A percentile compares a stretch with the other conserved stretches of the same genome.
Conservation (phyloP, 331 rosid species). For the Dryas integrifolia region DNA sequence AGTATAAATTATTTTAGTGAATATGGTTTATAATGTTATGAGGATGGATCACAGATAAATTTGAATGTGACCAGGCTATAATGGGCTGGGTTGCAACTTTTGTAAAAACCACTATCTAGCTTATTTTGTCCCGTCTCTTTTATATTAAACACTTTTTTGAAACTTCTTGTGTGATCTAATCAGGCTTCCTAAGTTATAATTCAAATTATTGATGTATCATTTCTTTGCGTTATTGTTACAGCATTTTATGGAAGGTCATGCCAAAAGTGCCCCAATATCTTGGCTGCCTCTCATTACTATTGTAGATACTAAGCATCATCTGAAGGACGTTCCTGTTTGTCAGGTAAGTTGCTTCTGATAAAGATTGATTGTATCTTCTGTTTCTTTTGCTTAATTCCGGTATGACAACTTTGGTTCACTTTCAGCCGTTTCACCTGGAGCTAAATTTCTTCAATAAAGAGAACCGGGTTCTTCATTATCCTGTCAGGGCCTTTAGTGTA, state of each 20-base stretch:
- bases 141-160: background rate
- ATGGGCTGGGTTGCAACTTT: background rate
- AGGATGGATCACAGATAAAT: background rate
- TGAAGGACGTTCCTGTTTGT: conserved; percentile 81
- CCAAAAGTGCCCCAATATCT: conserved; percentile 84
- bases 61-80: background rate
- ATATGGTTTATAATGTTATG: conserved; percentile 1
- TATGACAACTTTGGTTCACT: conserved; percentile 33
- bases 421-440: conserved; percentile 96
- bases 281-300: conserved; percentile 87
- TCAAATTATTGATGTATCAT: conserved; percentile 9
- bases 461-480: conserved; percentile 94
- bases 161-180: conserved; percentile 7
- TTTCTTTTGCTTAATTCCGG: conserved; percentile 28
- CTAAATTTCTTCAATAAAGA: conserved; percentile 91
- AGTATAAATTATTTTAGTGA: conserved; percentile 4
- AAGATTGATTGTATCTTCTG: conserved; percentile 15
- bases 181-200: background rate
- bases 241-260: conserved; percentile 99
- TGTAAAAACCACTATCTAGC: background rate
- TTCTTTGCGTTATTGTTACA: conserved; percentile 37
- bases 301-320: conserved; percentile 73
- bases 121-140: conserved; percentile 4
- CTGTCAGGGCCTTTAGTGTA: conserved; percentile 79
- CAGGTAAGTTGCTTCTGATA: conserved; percentile 49